These are phyloP conservation scores for Colletotrichum neosansevieriae DNA, from an alignment of 2,329 filamentous ascomycete genomes.

Conservation along the genomic window DNA sequence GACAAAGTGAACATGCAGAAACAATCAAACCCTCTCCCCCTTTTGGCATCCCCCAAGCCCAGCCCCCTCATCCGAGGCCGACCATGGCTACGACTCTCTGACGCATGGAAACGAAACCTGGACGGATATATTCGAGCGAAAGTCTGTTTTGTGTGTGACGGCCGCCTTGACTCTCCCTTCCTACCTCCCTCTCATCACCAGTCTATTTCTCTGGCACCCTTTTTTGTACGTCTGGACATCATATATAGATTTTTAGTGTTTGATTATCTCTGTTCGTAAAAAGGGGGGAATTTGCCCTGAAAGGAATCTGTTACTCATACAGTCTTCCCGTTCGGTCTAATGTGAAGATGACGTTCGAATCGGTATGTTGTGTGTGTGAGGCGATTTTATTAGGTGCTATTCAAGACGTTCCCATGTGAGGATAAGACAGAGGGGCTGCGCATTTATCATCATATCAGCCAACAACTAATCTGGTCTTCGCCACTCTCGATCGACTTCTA, in stretches of 20 bases:
- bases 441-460: conserved; percentile 29
- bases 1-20: conserved; percentile 32
- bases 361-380: background rate
- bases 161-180: conserved; percentile 14
- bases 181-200: background rate
- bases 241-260: conserved; percentile 39
- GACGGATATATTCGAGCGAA: conserved; percentile 35
- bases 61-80: background rate
- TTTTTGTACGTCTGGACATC: conserved; percentile 31
- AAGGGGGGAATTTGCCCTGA: conserved; percentile 23
- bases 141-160: conserved; percentile 35
- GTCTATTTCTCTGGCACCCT: background rate
- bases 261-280: conserved; percentile 36
- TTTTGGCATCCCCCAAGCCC: conserved; percentile 9
- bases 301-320: conserved; percentile 24
- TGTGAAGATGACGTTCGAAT: background rate
- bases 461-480: background rate
- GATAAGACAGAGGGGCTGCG: background rate
- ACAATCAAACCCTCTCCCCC: conserved; percentile 31
- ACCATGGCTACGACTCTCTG: conserved; percentile 22
- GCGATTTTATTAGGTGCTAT: too few species aligned
- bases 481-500: background rate
- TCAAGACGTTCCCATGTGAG: too few species aligned
- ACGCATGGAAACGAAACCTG: conserved; percentile 30
- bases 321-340: too few species aligned